Conservation (phyloP, 2,329 filamentous ascomycete species). For the Epichloe elymi region DNA sequence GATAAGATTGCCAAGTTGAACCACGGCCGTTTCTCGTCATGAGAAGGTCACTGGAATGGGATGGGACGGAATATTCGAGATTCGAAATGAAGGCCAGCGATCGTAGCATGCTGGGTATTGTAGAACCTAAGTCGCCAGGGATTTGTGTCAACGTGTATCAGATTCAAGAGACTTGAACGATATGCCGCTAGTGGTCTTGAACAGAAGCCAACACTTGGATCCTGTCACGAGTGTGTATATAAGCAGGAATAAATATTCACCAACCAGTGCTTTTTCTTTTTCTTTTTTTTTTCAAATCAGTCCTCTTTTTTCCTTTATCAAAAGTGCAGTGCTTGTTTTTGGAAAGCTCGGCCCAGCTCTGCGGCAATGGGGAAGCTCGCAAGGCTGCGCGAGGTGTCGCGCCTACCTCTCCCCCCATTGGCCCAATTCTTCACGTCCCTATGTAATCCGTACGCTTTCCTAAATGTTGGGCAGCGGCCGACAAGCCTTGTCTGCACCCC, state of each 20-base stretch:
- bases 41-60: conserved; percentile 1
- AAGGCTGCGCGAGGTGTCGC: neutral
- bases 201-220: conserved; percentile 10
- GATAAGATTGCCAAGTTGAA: conserved; percentile 27
- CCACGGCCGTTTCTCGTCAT: conserved; percentile 20
- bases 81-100: neutral
- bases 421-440: neutral
- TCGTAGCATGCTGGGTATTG: neutral
- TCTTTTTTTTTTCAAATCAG: no score
- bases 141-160: neutral
- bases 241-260: no score
- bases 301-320: no score
- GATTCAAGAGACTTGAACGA: neutral
- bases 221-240: conserved; percentile 22
- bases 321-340: no score
- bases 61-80: neutral
- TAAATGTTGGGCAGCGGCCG: conserved; percentile 4
- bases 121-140: neutral
- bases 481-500: conserved; percentile 1
- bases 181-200: neutral
- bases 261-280: no score
- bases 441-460: neutral
- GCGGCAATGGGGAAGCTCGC: neutral
- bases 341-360: no score
- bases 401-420: conserved; percentile 1